phyloP scores from a whole-genome alignment of 805 yeast species.

The Phaffomyces thermotolerans region DNA sequence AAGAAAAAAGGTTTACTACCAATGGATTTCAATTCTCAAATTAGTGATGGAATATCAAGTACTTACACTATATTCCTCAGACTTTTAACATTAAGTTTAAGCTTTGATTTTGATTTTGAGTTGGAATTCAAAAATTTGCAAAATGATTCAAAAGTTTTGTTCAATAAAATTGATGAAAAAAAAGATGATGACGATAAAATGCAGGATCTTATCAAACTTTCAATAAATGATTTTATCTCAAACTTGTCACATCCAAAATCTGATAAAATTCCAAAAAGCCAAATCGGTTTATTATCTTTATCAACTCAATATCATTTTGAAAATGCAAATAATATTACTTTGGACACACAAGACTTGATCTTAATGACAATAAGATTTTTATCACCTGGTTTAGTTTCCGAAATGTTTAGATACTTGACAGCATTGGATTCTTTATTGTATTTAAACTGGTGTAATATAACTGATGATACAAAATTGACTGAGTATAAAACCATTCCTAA shows the following conservation, averaged over 20 bases:
- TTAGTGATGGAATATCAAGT: slow-evolving; percentile 19
- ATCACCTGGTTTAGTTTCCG: slow-evolving; percentile 32
- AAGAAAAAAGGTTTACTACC: slow-evolving; percentile 9
- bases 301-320: slow-evolving; percentile 20
- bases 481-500: slow-evolving; percentile 24
- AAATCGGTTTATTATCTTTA: slow-evolving; percentile 27
- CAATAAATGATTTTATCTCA: slow-evolving; percentile 29
- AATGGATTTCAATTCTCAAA: slow-evolving; percentile 5
- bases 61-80: slow-evolving; percentile 32
- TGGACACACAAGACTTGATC: slow-evolving; percentile 27
- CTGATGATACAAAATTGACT: slow-evolving; percentile 12
- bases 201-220: slow-evolving; percentile 29
- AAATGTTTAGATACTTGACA: slow-evolving; percentile 17
- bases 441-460: slow-evolving; percentile 32
- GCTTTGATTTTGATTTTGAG: slow-evolving; percentile 61
- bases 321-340: background rate
- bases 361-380: slow-evolving; percentile 34
- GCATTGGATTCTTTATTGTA: slow-evolving; percentile 25
- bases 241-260: slow-evolving; percentile 23
- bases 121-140: slow-evolving; percentile 29
- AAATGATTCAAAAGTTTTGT: slow-evolving; percentile 34
- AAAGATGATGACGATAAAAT: slow-evolving; percentile 28
- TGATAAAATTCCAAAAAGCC: slow-evolving; percentile 24
- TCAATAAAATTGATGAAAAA: slow-evolving; percentile 27
- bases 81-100: slow-evolving; percentile 42